Evolutionary conservation across 164 flowering plant species (phyloP), one percentile per base, ranked within the genome.

Genomic region (Macadamia tetraphylla): DNA sequence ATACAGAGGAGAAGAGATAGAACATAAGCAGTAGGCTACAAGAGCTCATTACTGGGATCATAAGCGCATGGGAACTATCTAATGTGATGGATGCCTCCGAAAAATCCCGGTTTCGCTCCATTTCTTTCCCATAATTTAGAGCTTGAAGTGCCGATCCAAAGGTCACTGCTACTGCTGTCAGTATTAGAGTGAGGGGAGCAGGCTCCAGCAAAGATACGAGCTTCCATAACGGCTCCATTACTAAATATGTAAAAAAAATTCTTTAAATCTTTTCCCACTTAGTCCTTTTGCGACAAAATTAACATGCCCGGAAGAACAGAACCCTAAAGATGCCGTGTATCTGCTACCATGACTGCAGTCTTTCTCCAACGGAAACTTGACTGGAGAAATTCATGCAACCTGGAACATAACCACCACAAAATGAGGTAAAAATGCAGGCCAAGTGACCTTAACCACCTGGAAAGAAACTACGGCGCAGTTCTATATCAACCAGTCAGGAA

Each of bases 21-120:
- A 94, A 94, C 96, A 92, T 88, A 70, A 90, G 62, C 58, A 94
- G 84, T 81, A 94, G 79, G 70, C 95, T 92, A 71, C 86, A 88
- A 10, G 97, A 94, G 75, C 99, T 90, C 81, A 90, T 78, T 15
- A 92, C 58, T 0, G 99, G 99, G 64, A 94, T 89, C 99, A 94
- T 88, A 13, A 94, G 80, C 17, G 98, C 99, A 73, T 94, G 99
- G 7, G 92, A 87, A 67, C 84, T 75, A 70, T 90, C 95, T 15
- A 94, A 76, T 1, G 92, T 92, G 67, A 94, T 89, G 18, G 97
- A 86, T 11, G 90, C 90, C 70, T 88, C 95, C 0, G 94, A 87
- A 0, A 90, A 75, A 64, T 94, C 97, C 30, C 86, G 88, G 70
- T 89, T 89, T 10, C 87, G 55, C 81, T 92, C 98, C 94, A 88